Base-by-base conservation (phyloP, 768 basidiomycete species). In the Boletus rufocinnamomeus region DNA sequence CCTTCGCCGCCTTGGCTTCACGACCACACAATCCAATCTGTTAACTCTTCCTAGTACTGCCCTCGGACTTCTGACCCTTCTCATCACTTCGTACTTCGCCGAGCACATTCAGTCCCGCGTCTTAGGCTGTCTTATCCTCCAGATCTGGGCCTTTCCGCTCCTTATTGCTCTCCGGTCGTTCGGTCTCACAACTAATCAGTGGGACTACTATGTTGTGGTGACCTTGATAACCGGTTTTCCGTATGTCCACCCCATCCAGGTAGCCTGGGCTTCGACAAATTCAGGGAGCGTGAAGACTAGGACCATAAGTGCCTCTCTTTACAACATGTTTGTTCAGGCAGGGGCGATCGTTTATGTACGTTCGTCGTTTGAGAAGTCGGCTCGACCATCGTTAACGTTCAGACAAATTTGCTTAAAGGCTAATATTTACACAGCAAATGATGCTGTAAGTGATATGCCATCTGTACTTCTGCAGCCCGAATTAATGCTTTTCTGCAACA, bases 121-220 rank as follows among this genome's bases (percentile, higher is more conserved):
- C n/a, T 69, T 76, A 25, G 79, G 82, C 2, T 79, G 82, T 4
- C 71, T 86, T 27, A 69, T 84, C 32, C 74, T 83, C 16, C 80
- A 86, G 56, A 51, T 87, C 53, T 89, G 86, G 86, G 82, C 84
- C 2, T 71, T 88, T 6, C 84, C 84, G 3, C 77, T 86, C 28
- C 75, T 89, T 43, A 76, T 86, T 53, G 80, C 81, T 2, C 74
- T 86, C 1, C 82, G 82, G 63, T 80, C 80, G 4, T 82, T 86
- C 68, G 72, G 74, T 61, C 54, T 59, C 25, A 52, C 74, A 1
- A 83, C 84, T 2, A 81, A 78, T 14, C 81, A 80, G 66, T 85
- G 84, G 84, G 79, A 76, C 3, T 82, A 83, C 65, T 85, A 73
- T 62, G 76, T 75, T 0, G 82, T 85, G 14, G 80, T 84, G 23